Evolutionary conservation across 371 early-diverging fungal species (phyloP), one percentile per base, ranked within the genome.

Genomic region (Gilbertella persicaria): DNA sequence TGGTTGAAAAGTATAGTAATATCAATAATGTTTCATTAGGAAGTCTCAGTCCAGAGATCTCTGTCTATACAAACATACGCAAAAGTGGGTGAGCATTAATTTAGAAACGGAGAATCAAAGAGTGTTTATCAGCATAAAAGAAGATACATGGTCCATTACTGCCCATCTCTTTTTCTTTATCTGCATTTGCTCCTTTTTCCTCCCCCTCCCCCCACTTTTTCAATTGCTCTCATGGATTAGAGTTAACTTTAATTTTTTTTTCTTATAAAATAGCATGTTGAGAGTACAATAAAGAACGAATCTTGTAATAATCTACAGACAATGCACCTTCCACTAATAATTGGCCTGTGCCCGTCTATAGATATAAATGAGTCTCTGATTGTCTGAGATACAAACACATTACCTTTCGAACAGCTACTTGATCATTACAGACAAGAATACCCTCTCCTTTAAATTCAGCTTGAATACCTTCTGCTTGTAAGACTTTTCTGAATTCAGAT

Each of bases 361-460:
- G 16, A 40, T 2, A 16, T 40, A 23, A 10, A 5, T 45, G 16
- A 9, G 2, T 20, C 33, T 12, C 13, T 13, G 5, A 28, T 33
- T 50, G n/a, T 8, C 12, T 16, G 20, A n/a, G 10, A 25, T 21
- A 24, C 5, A 25, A 29, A 14, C 4, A 25, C 23, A 5, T 38
- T 62, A 75, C 84, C 75, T 88, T 89, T 29, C 87, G 73, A 21
- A 95, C 76, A 26, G 87, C 89, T 1, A 92, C 84, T 17, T 80
- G 74, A 37, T 85, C 83, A 70, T 90, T 92, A 54, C 94, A 93
- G 0, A 95, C 89, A 33, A 96, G 68, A 28, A 93, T 82, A 56
- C 92, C 93, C 33, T 91, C 92, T 14, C 83, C 82, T 47, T 83
- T 86, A 57, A 97, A 96, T 54, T 89, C 87, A 12, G 95, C 88